Evolutionary conservation across 495 filamentous ascomycete genomes (phyloP).

Genomic region (Rostrohypoxylon terebratum): DNA sequence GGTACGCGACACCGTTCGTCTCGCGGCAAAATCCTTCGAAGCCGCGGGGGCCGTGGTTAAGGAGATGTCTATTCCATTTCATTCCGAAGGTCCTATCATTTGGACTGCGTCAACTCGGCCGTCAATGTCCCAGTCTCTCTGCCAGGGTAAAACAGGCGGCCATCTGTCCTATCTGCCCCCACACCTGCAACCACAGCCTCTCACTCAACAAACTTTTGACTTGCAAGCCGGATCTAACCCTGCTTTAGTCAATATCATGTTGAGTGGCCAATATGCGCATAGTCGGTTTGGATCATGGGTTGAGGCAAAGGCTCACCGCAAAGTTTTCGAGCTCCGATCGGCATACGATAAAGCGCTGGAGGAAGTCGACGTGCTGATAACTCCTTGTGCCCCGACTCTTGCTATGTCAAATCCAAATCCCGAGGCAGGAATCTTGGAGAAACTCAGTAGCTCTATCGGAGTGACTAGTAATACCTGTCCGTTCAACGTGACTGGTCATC

Average conservation of each 20-base stretch:
- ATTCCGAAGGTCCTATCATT: constrained; percentile 60
- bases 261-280: constrained; percentile 49
- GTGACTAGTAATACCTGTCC: constrained; percentile 64
- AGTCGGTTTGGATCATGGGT: constrained; percentile 45
- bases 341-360: constrained; percentile 55
- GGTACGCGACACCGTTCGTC: background rate
- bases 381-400: constrained; percentile 58
- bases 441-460: constrained; percentile 55
- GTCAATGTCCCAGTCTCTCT: constrained; percentile 56
- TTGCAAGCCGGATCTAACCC: constrained; percentile 60
- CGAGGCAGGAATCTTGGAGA: constrained; percentile 16
- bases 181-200: constrained; percentile 17
- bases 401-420: constrained; percentile 49
- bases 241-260: constrained; percentile 58
- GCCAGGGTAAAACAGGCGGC: constrained; percentile 55
- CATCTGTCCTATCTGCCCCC: constrained; percentile 20
- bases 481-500: constrained; percentile 69
- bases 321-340: constrained; percentile 57
- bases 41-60: constrained; percentile 58
- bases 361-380: constrained; percentile 58
- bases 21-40: background rate
- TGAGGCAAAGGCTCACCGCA: constrained; percentile 57
- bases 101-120: constrained; percentile 63
- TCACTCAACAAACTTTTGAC: constrained; percentile 50
- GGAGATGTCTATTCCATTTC: constrained; percentile 64